These are phyloP conservation scores for Apiospora pterosperma DNA, from an alignment of 2,329 filamentous ascomycete species.

Conservation along the genomic window DNA sequence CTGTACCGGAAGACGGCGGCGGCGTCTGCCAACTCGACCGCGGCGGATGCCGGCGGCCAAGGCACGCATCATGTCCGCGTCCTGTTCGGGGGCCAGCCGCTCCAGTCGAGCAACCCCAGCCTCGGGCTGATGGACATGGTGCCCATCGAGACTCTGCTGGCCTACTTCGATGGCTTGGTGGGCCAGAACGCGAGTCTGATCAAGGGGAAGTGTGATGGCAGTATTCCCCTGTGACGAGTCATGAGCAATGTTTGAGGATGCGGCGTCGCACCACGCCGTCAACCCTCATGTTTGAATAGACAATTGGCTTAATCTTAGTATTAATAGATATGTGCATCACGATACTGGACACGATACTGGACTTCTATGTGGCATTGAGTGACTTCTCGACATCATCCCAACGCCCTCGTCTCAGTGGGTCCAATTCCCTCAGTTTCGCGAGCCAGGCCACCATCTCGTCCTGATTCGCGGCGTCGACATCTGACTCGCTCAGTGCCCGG, in stretches of 20 bases:
- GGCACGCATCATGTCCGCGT: slow-evolving; percentile 57
- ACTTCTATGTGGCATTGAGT: slow-evolving; percentile 9
- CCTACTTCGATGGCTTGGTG: slow-evolving; percentile 69
- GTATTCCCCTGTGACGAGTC: slow-evolving; percentile 10
- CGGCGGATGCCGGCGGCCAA: slow-evolving; percentile 11
- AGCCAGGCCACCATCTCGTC: slow-evolving; percentile 57
- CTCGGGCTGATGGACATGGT: slow-evolving; percentile 72
- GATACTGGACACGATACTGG: not conserved
- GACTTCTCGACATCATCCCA: slow-evolving; percentile 66
- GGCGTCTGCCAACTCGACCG: slow-evolving; percentile 10
- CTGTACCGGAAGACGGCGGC: slow-evolving; percentile 50
- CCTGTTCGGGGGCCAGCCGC: slow-evolving; percentile 64
- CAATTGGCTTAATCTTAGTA: not conserved
- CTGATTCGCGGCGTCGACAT: slow-evolving; percentile 22
- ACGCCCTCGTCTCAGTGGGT: slow-evolving; percentile 70
- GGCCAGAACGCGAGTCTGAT: slow-evolving; percentile 48
- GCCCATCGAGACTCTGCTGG: slow-evolving; percentile 59
- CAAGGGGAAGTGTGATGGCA: slow-evolving; percentile 29
- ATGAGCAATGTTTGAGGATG: not conserved
- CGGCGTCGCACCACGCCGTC: not conserved
- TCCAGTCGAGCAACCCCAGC: slow-evolving; percentile 64
- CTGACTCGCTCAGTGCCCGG: slow-evolving; percentile 47
- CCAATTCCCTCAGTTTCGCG: slow-evolving; percentile 61
- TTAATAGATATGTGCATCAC: not conserved
- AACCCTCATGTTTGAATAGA: not conserved